Evolutionary conservation across 2,329 filamentous ascomycete genomes (phyloP).

Genomic region (Cytospora chrysosperma): DNA sequence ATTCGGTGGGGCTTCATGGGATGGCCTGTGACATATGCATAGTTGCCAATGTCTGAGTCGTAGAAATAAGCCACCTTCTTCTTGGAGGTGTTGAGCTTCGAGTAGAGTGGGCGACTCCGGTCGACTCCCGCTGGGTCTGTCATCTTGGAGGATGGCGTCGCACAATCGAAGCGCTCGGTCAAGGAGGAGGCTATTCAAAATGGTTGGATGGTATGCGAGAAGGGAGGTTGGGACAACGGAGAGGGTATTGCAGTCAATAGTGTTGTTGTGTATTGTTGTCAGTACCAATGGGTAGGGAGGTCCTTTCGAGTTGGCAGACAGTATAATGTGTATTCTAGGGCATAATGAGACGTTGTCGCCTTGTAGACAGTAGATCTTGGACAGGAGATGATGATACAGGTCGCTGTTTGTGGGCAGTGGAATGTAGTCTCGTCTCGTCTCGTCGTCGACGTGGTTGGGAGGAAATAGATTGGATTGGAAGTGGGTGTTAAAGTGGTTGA

Average conservation of each 20-base stretch:
- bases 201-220: not conserved
- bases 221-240: not conserved
- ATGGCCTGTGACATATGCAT: slow-evolving; percentile 94
- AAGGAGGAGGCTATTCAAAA: slow-evolving; percentile 5
- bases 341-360: not conserved
- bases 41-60: slow-evolving; percentile 97
- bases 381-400: not conserved
- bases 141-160: slow-evolving; percentile 19
- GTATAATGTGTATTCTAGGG: not conserved
- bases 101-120: slow-evolving; percentile 47
- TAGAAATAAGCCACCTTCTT: slow-evolving; percentile 98
- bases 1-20: slow-evolving; percentile 99
- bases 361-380: not conserved
- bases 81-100: slow-evolving; percentile 43
- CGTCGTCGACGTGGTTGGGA: not conserved
- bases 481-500: not conserved
- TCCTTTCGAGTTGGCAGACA: not conserved
- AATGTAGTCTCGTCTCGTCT: not conserved
- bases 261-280: not conserved
- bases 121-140: slow-evolving; percentile 38
- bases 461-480: not conserved
- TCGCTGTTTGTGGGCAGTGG: not conserved
- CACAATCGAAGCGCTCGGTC: not conserved
- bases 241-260: not conserved
- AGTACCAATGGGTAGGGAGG: not conserved